These are phyloP conservation scores for Venturia pyrina DNA, from an alignment of 2,329 filamentous ascomycete species.

Conservation along the genomic window DNA sequence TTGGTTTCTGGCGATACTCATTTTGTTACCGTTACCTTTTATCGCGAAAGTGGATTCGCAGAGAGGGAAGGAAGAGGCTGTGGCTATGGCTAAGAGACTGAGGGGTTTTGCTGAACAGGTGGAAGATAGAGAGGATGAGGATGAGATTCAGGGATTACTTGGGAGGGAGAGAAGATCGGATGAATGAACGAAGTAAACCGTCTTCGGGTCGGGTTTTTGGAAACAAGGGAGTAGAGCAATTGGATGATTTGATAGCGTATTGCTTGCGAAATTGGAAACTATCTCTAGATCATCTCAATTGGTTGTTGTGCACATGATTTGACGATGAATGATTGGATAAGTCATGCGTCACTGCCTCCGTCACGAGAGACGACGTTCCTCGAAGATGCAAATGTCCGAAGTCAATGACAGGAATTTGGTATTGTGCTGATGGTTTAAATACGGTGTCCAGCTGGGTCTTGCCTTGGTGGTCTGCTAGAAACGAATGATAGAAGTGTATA, in stretches of 20 bases:
- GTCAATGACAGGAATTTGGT: no score
- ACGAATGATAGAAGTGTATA: no score
- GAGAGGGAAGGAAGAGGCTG: slow-evolving; percentile 28
- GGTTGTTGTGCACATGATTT: no score
- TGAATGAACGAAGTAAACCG: neutral
- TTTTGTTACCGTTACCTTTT: slow-evolving; percentile 67
- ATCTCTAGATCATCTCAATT: no score
- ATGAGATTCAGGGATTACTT: neutral
- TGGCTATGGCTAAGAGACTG: slow-evolving; percentile 17
- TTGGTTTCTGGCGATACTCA: slow-evolving; percentile 70
- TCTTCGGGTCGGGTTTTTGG: neutral
- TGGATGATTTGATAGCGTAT: neutral
- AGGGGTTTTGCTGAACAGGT: neutral
- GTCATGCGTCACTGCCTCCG: no score
- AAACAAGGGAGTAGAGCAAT: neutral
- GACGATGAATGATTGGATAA: no score
- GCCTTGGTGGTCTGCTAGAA: no score
- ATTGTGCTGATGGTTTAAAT: no score
- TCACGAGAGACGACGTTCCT: no score
- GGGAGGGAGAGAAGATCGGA: neutral
- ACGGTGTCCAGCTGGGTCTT: no score
- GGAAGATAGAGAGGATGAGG: slow-evolving; percentile 4
- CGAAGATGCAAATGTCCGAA: no score
- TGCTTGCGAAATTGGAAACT: neutral
- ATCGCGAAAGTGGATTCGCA: slow-evolving; percentile 75